phyloP scores from a whole-genome alignment of 345 rosid species.

The Barbarea vulgaris region DNA sequence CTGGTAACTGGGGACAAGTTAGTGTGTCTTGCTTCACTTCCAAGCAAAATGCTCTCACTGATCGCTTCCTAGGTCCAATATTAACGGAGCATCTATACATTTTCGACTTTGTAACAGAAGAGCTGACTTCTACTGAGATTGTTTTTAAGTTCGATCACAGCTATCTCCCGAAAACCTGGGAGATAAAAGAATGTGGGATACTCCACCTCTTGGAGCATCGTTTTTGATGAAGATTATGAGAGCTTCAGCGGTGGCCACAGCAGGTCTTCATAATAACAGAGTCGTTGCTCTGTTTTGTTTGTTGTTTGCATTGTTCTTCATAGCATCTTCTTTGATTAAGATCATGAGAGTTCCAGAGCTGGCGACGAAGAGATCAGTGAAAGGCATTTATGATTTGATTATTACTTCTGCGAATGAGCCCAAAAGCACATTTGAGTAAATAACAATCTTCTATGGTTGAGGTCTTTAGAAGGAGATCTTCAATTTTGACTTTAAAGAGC shows the following conservation, averaged over 20 bases:
- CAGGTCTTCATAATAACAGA: too few relatives aligned
- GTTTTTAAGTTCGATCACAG: neutral
- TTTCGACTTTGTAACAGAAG: neutral
- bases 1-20: fast-evolving
- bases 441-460: too few relatives aligned
- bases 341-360: neutral
- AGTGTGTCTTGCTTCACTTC: neutral
- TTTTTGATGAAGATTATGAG: neutral
- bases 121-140: neutral
- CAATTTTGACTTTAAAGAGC: too few relatives aligned
- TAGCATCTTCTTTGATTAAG: too few relatives aligned
- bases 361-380: neutral
- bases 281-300: too few relatives aligned
- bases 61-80: fast-evolving
- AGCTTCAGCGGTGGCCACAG: neutral
- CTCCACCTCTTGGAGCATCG: neutral
- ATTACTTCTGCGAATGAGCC: too few relatives aligned
- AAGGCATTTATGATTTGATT: too few relatives aligned
- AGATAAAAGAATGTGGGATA: neutral
- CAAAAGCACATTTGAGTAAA: too few relatives aligned
- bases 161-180: too few relatives aligned
- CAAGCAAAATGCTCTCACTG: neutral
- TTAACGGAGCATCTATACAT: neutral
- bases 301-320: too few relatives aligned
- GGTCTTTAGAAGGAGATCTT: too few relatives aligned